Conservation (phyloP, 768 basidiomycete species). For the Steccherinum ochraceum region DNA sequence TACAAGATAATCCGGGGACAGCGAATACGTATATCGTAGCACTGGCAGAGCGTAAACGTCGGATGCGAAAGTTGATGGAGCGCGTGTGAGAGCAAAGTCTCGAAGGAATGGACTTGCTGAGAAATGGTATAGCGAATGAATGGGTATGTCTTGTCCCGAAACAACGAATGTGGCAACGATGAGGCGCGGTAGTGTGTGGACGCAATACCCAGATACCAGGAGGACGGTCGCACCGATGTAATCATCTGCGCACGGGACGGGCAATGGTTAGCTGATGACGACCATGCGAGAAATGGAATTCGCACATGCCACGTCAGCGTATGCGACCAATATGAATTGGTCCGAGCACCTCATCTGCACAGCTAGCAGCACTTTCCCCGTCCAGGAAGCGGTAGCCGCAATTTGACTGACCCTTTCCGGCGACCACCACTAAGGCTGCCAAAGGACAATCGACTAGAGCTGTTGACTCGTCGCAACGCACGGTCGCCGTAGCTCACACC, state of each 20-base stretch:
- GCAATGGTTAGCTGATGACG: not conserved
- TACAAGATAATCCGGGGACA: not conserved
- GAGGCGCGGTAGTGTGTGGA: too few species aligned
- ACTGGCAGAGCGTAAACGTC: not conserved
- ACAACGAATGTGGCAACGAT: too few species aligned
- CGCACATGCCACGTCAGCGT: slow-evolving; percentile 7
- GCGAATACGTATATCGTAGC: not conserved
- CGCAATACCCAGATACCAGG: too few species aligned
- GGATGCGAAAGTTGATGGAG: not conserved
- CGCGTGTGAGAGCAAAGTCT: not conserved
- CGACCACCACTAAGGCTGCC: slow-evolving; percentile 72
- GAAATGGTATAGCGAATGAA: not conserved
- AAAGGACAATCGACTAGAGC: slow-evolving; percentile 77
- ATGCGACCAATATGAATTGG: not conserved
- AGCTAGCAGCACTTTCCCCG: slow-evolving; percentile 54
- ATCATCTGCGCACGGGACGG: not conserved
- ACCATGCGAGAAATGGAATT: not conserved
- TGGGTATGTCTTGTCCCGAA: not conserved
- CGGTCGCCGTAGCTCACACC: slow-evolving; percentile 97
- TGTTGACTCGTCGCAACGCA: slow-evolving; percentile 83
- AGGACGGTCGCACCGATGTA: too few species aligned
- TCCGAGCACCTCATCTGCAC: not conserved
- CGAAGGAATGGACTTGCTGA: not conserved
- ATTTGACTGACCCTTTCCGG: slow-evolving; percentile 48
- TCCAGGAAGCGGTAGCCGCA: slow-evolving; percentile 51